Percentiles rank a stretch among this genome's conserved stretches.
phyloP scores from a whole-genome alignment of 352 stramenopile genomes.

The Blastocystis sp. region DNA sequence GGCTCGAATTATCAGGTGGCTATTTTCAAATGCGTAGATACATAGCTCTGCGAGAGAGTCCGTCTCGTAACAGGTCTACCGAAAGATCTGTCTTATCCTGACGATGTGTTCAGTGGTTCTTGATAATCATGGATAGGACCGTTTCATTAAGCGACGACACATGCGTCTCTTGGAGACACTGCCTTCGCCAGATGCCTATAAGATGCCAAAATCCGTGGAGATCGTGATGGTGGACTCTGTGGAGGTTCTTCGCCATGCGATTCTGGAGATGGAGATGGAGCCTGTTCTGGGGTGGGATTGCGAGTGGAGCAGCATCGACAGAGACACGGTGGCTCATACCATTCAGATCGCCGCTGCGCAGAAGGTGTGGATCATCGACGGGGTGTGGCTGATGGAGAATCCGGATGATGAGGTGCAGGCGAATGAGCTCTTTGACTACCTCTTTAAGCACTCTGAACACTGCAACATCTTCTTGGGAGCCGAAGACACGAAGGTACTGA shows the following conservation, averaged over 20 bases:
- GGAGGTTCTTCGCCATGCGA: not conserved
- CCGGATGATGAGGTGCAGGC: not conserved
- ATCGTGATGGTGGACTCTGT: not conserved
- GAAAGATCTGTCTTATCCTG: not conserved
- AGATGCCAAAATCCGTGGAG: not conserved
- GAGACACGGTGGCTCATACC: not conserved
- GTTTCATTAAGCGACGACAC: not conserved
- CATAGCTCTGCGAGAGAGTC: not conserved
- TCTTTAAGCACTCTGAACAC: not conserved
- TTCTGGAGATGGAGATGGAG: not conserved
- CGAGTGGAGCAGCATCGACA: not conserved
- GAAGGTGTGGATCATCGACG: conserved; percentile 11
- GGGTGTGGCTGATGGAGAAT: not conserved
- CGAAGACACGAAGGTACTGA: not conserved
- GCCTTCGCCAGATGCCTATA: not conserved
- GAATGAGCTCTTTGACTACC: not conserved
- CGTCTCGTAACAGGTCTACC: not conserved
- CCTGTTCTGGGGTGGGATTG: conserved; percentile 25
- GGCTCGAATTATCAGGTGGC: not conserved
- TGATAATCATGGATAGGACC: not conserved
- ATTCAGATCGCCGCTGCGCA: not conserved
- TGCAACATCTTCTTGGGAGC: not conserved
- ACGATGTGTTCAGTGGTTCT: no score
- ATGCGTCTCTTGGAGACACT: not conserved
- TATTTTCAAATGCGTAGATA: not conserved